Base-by-base conservation (phyloP, 306 rosid species). In the Vicia faba region DNA sequence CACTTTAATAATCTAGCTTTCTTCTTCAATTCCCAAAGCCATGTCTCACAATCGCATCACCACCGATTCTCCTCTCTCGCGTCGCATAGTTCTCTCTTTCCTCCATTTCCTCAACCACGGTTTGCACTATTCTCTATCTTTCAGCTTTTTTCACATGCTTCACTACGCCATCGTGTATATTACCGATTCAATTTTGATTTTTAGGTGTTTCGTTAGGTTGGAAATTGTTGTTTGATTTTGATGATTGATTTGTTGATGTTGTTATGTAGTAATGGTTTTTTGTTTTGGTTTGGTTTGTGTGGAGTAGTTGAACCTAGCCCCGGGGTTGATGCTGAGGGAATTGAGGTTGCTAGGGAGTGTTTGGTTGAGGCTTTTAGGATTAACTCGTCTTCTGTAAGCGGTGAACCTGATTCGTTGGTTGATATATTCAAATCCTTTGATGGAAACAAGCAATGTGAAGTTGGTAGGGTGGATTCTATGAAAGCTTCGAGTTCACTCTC, bases 291-390 rank as follows among this genome's bases (percentile, higher is more conserved):
- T 69, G 70, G 59, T 44, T 72, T 25, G 2, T 61, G 19, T 74
- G 75, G 60, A 67, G 70, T 84, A 92, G 98, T 92, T 58, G 96
- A 92, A 65, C 86, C 85, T 3, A 84, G 77, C 33, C 74, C 84
- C 14, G 89, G 77, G 36, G 85, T 79, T 75, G 95, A 89, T 80
- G 58, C 66, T 51, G 98, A 92, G 68, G 92, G 93, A 68, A 74
- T 92, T 75, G 93, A 89, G 75, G 95, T 92, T 73, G 96, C 86
- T 12, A 84, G 64, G 68, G 96, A 89, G 84, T 89, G 96, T 72
- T 78, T 92, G 80, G 63, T 69, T 2, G 93, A 87, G 75, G 93
- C 76, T 7, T 92, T 92, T 73, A 81, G 80, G 62, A 81, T 89
- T n/a, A 68, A 77, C 53, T 72, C 85, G 2, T 71, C 72, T 59